A percentile compares a stretch with the other conserved stretches of the same genome.
Conservation (phyloP, 179 eudicot genomes). For the Silene coronaria region DNA sequence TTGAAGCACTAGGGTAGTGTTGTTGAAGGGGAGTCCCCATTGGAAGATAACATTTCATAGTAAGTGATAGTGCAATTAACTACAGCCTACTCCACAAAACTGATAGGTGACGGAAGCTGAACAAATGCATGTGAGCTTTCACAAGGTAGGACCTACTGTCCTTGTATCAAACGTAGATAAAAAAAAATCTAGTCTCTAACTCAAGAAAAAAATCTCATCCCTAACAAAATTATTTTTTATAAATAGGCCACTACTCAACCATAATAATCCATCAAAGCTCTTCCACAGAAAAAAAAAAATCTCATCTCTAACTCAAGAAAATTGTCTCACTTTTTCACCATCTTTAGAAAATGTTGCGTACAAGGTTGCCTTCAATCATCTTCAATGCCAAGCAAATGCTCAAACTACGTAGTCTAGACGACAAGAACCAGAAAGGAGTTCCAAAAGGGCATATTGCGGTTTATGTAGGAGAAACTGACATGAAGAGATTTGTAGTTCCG, state of each 20-base stretch:
- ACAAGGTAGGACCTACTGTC: constrained; percentile 20
- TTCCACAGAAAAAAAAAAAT: background rate
- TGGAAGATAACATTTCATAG: background rate
- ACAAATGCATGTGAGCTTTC: constrained; percentile 34
- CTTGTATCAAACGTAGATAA: background rate
- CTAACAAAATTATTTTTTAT: constrained; percentile 1
- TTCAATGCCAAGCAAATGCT: constrained; percentile 17
- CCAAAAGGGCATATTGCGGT: constrained; percentile 38
- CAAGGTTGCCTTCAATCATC: constrained; percentile 22
- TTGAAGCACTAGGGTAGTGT: no score
- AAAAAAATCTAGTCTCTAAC: no score
- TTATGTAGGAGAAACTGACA: constrained; percentile 21
- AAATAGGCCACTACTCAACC: constrained; percentile 11
- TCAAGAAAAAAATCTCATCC: background rate
- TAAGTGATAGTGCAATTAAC: background rate
- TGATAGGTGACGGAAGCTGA: constrained; percentile 8
- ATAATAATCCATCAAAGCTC: constrained; percentile 1
- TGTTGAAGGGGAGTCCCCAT: background rate
- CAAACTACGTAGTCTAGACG: background rate
- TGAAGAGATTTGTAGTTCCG: constrained; percentile 31
- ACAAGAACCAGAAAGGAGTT: constrained; percentile 14
- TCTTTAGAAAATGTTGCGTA: constrained; percentile 16
- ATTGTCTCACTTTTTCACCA: background rate
- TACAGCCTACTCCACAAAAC: constrained; percentile 5
- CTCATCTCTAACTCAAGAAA: background rate